These are phyloP conservation scores for Stagonosporopsis chrysanthemi DNA, from an alignment of 2,329 filamentous ascomycete genomes.

Conservation along the genomic window DNA sequence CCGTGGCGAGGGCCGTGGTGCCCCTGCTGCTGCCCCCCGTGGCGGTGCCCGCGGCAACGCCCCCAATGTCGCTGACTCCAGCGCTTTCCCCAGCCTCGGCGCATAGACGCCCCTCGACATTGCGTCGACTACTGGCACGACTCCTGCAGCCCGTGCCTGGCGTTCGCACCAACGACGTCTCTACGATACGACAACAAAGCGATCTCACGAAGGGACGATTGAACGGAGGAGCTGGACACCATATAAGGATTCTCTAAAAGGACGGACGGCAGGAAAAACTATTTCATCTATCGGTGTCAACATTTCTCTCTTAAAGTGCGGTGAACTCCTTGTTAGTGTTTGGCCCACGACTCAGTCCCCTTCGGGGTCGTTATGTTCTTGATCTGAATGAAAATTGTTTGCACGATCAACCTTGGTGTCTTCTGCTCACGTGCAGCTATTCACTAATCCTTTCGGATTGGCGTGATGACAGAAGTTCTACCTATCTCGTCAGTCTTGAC, in stretches of 20 bases:
- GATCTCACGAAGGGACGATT: slow-evolving; percentile 30
- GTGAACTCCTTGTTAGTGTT: slow-evolving; percentile 16
- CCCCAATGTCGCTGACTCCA: slow-evolving; percentile 59
- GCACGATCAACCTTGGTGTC: slow-evolving; percentile 5
- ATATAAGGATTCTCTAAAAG: slow-evolving; percentile 34
- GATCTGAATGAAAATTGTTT: slow-evolving; percentile 18
- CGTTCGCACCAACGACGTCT: slow-evolving; percentile 22
- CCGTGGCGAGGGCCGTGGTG: slow-evolving; percentile 37
- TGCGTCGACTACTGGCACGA: slow-evolving; percentile 31
- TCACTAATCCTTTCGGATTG: not conserved
- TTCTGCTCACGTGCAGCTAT: not conserved
- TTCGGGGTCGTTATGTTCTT: slow-evolving; percentile 13
- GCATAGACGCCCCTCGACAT: slow-evolving; percentile 44
- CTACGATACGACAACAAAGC: slow-evolving; percentile 22
- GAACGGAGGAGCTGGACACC: slow-evolving; percentile 27
- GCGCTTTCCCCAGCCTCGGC: slow-evolving; percentile 63
- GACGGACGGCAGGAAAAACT: slow-evolving; percentile 25
- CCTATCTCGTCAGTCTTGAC: no score
- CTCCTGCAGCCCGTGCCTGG: slow-evolving; percentile 23
- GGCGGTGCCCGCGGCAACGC: slow-evolving; percentile 29
- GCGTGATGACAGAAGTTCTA: no score
- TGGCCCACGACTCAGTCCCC: slow-evolving; percentile 15
- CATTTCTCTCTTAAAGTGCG: slow-evolving; percentile 13
- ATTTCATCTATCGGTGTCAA: slow-evolving; percentile 27
- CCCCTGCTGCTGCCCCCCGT: slow-evolving; percentile 4